These are phyloP conservation scores for Cordyceps cicadae DNA, from an alignment of 2,329 filamentous ascomycete genomes.

Conservation along the genomic window DNA sequence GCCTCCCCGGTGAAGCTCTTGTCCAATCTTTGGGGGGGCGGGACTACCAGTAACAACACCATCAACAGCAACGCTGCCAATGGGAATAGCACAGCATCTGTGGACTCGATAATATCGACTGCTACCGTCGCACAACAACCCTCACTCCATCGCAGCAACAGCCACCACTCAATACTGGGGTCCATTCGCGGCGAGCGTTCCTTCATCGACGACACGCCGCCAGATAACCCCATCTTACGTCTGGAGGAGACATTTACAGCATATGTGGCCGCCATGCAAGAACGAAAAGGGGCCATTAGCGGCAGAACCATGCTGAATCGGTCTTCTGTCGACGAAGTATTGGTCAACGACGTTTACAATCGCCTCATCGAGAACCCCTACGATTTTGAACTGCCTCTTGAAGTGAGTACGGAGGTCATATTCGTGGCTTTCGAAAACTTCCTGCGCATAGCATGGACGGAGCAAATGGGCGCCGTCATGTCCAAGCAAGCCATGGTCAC, in stretches of 20 bases:
- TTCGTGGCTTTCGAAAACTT: constrained; percentile 95
- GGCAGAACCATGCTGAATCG: constrained; percentile 68
- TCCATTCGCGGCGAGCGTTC: constrained; percentile 38
- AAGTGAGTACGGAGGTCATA: constrained; percentile 72
- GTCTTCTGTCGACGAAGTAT: constrained; percentile 62
- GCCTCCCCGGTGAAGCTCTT: constrained; percentile 88
- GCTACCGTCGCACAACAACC: constrained; percentile 34
- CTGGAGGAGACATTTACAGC: constrained; percentile 80
- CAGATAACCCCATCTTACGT: constrained; percentile 59
- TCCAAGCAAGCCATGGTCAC: constrained; percentile 61
- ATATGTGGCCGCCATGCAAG: constrained; percentile 73
- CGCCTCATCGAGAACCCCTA: constrained; percentile 74
- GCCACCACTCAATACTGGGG: constrained; percentile 46
- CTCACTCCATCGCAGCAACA: constrained; percentile 35
- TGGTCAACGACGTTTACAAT: constrained; percentile 87
- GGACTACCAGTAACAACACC: constrained; percentile 48
- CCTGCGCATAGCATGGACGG: constrained; percentile 75
- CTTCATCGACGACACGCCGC: constrained; percentile 38
- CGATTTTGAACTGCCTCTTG: constrained; percentile 65
- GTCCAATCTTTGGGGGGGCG: constrained; percentile 70
- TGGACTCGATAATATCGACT: constrained; percentile 11
- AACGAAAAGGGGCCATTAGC: constrained; percentile 78
- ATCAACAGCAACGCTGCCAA: constrained; percentile 47
- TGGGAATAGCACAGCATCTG: constrained; percentile 34
- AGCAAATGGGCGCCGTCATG: constrained; percentile 80